Percentiles rank a stretch among this genome's conserved stretches.
phyloP scores from a whole-genome alignment of 1,139 yeast genomes.

The Debaryomycetaceae sp. region DNA sequence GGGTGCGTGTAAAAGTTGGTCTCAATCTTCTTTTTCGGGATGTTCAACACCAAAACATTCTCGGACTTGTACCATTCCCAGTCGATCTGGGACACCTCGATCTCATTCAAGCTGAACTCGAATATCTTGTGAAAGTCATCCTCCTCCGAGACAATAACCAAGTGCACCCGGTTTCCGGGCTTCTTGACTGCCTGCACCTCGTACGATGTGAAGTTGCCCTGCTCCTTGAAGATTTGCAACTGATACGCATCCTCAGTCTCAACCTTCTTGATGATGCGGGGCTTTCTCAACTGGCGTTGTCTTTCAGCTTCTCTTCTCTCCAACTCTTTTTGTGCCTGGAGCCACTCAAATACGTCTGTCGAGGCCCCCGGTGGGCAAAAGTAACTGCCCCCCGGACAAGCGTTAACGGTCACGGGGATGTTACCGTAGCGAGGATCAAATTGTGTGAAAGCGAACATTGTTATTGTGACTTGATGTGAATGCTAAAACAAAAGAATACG shows the following conservation, averaged over 20 bases:
- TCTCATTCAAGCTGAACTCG: conserved; percentile 30
- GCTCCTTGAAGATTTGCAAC: conserved; percentile 34
- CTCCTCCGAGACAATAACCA: conserved; percentile 26
- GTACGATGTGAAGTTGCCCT: conserved; percentile 34
- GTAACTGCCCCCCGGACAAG: too few species aligned
- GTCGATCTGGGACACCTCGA: conserved; percentile 30
- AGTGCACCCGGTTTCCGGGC: conserved; percentile 19
- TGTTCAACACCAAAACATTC: conserved; percentile 35
- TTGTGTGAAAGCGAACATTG: conserved; percentile 7
- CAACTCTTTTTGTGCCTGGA: conserved; percentile 5
- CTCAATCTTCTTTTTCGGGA: conserved; percentile 28
- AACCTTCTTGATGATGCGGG: conserved; percentile 32
- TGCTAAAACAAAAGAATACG: too few species aligned
- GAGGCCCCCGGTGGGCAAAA: conserved; percentile 6
- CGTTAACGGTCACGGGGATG: conserved; percentile 1
- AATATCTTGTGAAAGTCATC: conserved; percentile 32
- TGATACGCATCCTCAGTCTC: conserved; percentile 37
- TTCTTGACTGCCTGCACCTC: conserved; percentile 33
- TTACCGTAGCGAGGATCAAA: not conserved
- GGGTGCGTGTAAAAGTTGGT: conserved; percentile 9
- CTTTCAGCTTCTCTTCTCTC: conserved; percentile 8
- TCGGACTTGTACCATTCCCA: conserved; percentile 32
- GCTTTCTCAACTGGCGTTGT: conserved; percentile 14
- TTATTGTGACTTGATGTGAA: too few species aligned
- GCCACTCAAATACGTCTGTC: conserved; percentile 5